These are phyloP conservation scores for Sungouiozyma intestinalis DNA, from an alignment of 805 yeast genomes.

Conservation along the genomic window DNA sequence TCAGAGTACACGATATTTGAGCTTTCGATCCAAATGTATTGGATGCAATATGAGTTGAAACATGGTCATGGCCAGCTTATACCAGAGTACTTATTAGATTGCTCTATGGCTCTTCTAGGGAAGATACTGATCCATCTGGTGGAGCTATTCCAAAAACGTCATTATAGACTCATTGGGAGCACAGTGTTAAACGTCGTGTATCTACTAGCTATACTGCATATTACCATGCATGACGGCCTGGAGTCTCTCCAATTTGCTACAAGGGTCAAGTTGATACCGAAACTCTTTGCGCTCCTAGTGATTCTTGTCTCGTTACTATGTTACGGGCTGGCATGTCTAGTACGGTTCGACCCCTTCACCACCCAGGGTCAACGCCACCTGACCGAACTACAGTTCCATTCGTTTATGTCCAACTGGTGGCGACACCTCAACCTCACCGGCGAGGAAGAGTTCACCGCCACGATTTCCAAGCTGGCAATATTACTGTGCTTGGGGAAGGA, in stretches of 20 bases:
- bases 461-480: slow-evolving; percentile 15
- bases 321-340: slow-evolving; percentile 47
- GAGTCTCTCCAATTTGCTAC: slow-evolving; percentile 48
- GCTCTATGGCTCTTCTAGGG: slow-evolving; percentile 44
- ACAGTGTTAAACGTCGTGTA: slow-evolving; percentile 46
- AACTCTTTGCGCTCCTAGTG: slow-evolving; percentile 40
- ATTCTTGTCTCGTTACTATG: slow-evolving; percentile 42
- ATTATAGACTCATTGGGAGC: slow-evolving; percentile 55
- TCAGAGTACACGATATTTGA: slow-evolving; percentile 24
- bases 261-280: slow-evolving; percentile 56
- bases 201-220: slow-evolving; percentile 31
- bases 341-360: slow-evolving; percentile 33
- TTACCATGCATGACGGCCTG: slow-evolving; percentile 44
- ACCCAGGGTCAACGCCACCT: slow-evolving; percentile 4
- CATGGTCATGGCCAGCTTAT: background rate
- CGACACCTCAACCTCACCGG: slow-evolving; percentile 24
- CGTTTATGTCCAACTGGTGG: slow-evolving; percentile 31
- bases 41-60: slow-evolving; percentile 3
- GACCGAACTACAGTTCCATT: slow-evolving; percentile 22
- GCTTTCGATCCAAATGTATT: slow-evolving; percentile 19
- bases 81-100: slow-evolving; percentile 12
- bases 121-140: slow-evolving; percentile 56
- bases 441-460: slow-evolving; percentile 23
- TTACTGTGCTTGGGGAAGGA: slow-evolving; percentile 18
- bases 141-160: slow-evolving; percentile 42